Evolutionary conservation across 306 rosid genomes (phyloP).

Genomic region (Astragalus glycyphyllos): DNA sequence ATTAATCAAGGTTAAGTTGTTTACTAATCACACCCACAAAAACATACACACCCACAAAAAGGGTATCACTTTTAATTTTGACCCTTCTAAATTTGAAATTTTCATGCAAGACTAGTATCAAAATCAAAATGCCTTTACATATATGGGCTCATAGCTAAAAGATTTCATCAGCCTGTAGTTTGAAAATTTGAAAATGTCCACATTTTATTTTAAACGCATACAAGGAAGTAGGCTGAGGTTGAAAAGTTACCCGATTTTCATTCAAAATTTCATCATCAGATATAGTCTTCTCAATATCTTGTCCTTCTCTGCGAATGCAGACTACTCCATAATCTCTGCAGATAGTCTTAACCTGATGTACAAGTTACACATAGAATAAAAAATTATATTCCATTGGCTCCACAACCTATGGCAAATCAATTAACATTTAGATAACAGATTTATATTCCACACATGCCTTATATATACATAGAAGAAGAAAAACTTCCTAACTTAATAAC

Average conservation of each 20-base stretch:
- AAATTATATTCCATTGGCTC: slow-evolving; percentile 33
- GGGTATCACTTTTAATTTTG: slow-evolving; percentile 19
- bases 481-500: slow-evolving; percentile 10
- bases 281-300: slow-evolving; percentile 44
- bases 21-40: background rate
- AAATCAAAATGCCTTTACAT: slow-evolving; percentile 6
- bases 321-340: slow-evolving; percentile 50
- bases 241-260: slow-evolving; percentile 40
- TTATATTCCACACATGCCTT: background rate
- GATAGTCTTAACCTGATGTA: slow-evolving; percentile 40
- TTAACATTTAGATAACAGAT: slow-evolving; percentile 1
- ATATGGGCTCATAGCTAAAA: background rate
- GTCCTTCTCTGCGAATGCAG: slow-evolving; percentile 53
- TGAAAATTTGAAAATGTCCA: slow-evolving; percentile 27
- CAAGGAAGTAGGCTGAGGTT: background rate
- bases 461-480: background rate
- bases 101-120: background rate
- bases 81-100: slow-evolving; percentile 20
- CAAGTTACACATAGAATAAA: background rate
- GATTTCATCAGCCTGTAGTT: slow-evolving; percentile 17
- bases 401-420: slow-evolving; percentile 19
- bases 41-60: background rate
- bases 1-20: no score
- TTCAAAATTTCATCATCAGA: slow-evolving; percentile 40
- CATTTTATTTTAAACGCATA: background rate